Evolutionary conservation across 1,284 basidiomycete species (phyloP).

Genomic region (Stygiomarasmius scandens): DNA sequence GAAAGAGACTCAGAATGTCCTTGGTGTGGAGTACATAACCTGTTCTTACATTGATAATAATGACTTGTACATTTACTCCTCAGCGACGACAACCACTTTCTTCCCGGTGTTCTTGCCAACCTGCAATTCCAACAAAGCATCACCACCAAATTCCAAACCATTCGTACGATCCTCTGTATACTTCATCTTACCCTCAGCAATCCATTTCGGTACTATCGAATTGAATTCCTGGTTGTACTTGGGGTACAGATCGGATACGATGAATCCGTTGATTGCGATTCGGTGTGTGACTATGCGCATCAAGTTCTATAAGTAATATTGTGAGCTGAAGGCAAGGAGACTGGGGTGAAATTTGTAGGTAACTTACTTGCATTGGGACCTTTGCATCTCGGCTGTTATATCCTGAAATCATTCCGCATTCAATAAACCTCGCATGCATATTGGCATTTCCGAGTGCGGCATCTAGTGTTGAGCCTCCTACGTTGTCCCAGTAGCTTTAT

Average conservation of each 20-base stretch:
- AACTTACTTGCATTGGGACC: constrained; percentile 32
- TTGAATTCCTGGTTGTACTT: constrained; percentile 43
- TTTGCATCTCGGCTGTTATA: constrained; percentile 35
- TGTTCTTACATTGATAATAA: too few relatives aligned
- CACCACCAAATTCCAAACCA: constrained; percentile 42
- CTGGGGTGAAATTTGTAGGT: neutral
- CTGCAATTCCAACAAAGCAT: constrained; percentile 48
- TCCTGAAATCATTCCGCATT: constrained; percentile 11
- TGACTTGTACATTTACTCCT: constrained; percentile 21
- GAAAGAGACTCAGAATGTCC: too few relatives aligned
- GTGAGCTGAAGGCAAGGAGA: neutral
- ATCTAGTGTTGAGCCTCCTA: constrained; percentile 71
- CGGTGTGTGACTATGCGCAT: constrained; percentile 48
- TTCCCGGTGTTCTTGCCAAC: constrained; percentile 55
- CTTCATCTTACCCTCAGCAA: constrained; percentile 55
- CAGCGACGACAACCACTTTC: constrained; percentile 44
- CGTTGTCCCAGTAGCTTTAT: constrained; percentile 53
- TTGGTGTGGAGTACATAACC: too few relatives aligned
- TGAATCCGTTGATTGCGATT: constrained; percentile 57
- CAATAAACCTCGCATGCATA: constrained; percentile 2
- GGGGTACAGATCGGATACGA: constrained; percentile 39
- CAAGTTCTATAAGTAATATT: constrained; percentile 26
- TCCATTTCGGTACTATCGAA: constrained; percentile 45
- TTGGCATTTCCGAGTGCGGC: constrained; percentile 43
- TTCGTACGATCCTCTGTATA: constrained; percentile 45